A percentile compares a stretch with the other conserved stretches of the same genome.
Evolutionary conservation across 306 rosid species (phyloP).

Genomic region (Trifolium pratense): DNA sequence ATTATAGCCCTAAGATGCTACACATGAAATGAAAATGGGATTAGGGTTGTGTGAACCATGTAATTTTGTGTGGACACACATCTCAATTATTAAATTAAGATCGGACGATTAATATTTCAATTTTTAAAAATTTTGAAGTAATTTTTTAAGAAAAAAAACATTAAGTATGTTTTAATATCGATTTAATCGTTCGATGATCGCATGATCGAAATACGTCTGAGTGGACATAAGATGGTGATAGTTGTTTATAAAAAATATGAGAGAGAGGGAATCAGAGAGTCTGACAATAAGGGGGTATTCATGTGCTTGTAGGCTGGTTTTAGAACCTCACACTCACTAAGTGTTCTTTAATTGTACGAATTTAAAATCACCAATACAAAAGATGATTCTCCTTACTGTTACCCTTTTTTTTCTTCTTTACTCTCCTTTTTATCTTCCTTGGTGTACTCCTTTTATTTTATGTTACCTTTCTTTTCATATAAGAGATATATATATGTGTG

Average conservation of each 20-base stretch:
- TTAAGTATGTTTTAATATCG: too few relatives aligned
- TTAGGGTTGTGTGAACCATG: too few relatives aligned
- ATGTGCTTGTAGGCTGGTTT: slow-evolving; percentile 81
- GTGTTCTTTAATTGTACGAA: slow-evolving; percentile 55
- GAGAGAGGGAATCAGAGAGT: slow-evolving; percentile 78
- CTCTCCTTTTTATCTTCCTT: slow-evolving; percentile 47
- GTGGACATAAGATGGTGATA: too few relatives aligned
- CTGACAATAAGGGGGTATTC: slow-evolving; percentile 74
- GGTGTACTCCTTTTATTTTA: slow-evolving; percentile 44
- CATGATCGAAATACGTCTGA: too few relatives aligned
- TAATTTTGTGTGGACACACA: too few relatives aligned
- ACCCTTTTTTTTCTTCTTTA: slow-evolving; percentile 37
- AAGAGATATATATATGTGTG: background rate
- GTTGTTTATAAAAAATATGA: slow-evolving; percentile 46
- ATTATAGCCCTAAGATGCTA: too few relatives aligned
- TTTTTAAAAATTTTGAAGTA: too few relatives aligned
- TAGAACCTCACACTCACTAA: slow-evolving; percentile 52
- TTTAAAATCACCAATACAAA: slow-evolving; percentile 75
- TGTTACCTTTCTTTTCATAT: slow-evolving; percentile 40
- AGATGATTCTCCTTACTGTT: slow-evolving; percentile 81
- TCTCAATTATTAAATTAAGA: too few relatives aligned
- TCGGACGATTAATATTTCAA: too few relatives aligned
- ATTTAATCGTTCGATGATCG: too few relatives aligned
- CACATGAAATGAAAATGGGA: too few relatives aligned
- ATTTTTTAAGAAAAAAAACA: too few relatives aligned